These are phyloP conservation scores for Lachnum nothofagi DNA, from an alignment of 2,329 filamentous ascomycete genomes.

Conservation along the genomic window DNA sequence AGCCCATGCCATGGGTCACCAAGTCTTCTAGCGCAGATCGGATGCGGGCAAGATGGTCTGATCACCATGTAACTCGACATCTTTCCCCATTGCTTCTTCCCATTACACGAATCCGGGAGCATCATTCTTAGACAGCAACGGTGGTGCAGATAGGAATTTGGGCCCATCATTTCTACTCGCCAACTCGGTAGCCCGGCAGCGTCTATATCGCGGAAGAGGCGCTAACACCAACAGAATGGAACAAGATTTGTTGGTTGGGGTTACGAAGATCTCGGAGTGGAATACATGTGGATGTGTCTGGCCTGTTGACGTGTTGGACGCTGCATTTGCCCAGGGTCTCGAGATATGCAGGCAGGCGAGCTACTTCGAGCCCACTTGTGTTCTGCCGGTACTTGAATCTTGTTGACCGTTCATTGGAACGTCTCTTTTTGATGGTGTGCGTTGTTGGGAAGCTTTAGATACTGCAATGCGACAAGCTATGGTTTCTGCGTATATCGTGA, in stretches of 20 bases:
- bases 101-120: constrained; percentile 3
- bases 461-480: too few species aligned
- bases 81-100: constrained; percentile 10
- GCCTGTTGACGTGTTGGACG: background rate
- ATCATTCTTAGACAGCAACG: constrained; percentile 11
- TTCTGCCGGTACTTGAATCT: background rate
- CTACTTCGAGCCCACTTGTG: background rate
- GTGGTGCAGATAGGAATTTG: constrained; percentile 19
- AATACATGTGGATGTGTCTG: constrained; percentile 9
- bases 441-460: too few species aligned
- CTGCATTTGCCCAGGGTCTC: background rate
- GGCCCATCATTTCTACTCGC: constrained; percentile 10
- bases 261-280: constrained; percentile 19
- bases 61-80: background rate
- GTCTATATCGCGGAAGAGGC: constrained; percentile 4
- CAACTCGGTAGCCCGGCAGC: background rate
- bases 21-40: background rate
- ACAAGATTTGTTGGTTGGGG: constrained; percentile 14
- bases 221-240: constrained; percentile 4
- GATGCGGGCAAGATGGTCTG: background rate
- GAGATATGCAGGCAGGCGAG: constrained; percentile 20
- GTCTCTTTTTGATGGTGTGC: background rate
- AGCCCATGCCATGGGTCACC: background rate
- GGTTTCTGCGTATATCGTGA: too few species aligned
- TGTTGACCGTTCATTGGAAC: background rate